These are phyloP conservation scores for Silybum marianum DNA, from an alignment of 129 eudicot genomes.

Conservation along the genomic window DNA sequence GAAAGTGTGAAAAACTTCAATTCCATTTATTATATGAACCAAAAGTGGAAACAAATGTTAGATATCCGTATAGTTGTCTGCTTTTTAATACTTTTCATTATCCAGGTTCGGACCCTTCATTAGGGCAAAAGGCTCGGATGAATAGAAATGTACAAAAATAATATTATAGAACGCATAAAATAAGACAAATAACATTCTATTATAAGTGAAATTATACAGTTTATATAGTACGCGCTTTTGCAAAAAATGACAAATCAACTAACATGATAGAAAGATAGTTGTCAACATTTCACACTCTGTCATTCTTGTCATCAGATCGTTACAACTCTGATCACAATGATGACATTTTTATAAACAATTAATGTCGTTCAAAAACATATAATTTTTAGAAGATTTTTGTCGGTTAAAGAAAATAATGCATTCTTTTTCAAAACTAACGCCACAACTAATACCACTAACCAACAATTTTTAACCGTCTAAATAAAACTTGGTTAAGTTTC, in stretches of 20 bases:
- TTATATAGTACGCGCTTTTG: background rate
- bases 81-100: background rate
- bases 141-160: background rate
- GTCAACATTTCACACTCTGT: background rate
- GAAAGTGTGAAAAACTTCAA: background rate
- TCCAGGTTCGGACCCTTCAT: background rate
- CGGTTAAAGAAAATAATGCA: background rate
- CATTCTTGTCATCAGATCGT: background rate
- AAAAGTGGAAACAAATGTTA: background rate
- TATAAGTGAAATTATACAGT: background rate
- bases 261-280: background rate
- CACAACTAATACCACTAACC: background rate
- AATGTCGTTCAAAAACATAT: background rate
- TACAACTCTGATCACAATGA: background rate
- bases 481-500: background rate
- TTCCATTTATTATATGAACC: background rate
- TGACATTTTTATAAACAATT: background rate
- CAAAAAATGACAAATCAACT: background rate
- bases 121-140: background rate
- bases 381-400: background rate
- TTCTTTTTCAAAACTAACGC: too few species aligned
- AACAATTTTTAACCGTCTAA: background rate
- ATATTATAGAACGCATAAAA: background rate
- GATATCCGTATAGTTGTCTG: background rate
- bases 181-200: background rate